Conservation (phyloP, 108 stramenopile species). For the Cyclotella sp. region DNA sequence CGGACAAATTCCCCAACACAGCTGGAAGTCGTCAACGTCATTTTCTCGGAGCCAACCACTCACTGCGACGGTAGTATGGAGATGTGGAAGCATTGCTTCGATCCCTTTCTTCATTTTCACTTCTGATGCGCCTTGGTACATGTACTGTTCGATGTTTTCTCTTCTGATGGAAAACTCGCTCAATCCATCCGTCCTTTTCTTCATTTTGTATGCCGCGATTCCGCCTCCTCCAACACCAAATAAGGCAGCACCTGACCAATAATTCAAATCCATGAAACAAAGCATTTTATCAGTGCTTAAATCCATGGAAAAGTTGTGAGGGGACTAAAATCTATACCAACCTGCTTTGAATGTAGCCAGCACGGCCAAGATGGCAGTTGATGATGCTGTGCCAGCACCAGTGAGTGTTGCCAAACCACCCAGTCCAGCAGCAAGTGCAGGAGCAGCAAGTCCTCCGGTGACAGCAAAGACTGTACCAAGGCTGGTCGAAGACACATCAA, state of each 20-base stretch:
- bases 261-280: not conserved
- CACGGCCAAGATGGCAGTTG: constrained; percentile 49
- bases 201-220: constrained; percentile 71
- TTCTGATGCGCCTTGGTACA: constrained; percentile 41
- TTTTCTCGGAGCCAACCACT: constrained; percentile 66
- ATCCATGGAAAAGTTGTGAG: not conserved
- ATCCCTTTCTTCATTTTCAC: constrained; percentile 52
- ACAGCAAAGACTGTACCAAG: constrained; percentile 75
- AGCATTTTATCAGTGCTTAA: not conserved
- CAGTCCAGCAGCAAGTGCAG: constrained; percentile 68
- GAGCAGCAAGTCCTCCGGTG: constrained; percentile 76
- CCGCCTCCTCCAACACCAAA: constrained; percentile 75
- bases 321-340: not conserved
- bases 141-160: constrained; percentile 52
- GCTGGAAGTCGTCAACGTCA: constrained; percentile 61
- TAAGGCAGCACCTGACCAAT: constrained; percentile 41
- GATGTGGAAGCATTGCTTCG: constrained; percentile 51
- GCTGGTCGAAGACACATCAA: not conserved
- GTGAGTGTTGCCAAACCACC: constrained; percentile 59
- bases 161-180: constrained; percentile 62
- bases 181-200: constrained; percentile 64
- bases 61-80: constrained; percentile 59
- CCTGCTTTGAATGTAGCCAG: constrained; percentile 56
- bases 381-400: constrained; percentile 57
- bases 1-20: constrained; percentile 67